Evolutionary conservation across 2,329 filamentous ascomycete species (phyloP), one percentile per base, ranked within the genome.

Genomic region (Daldinia sp.): DNA sequence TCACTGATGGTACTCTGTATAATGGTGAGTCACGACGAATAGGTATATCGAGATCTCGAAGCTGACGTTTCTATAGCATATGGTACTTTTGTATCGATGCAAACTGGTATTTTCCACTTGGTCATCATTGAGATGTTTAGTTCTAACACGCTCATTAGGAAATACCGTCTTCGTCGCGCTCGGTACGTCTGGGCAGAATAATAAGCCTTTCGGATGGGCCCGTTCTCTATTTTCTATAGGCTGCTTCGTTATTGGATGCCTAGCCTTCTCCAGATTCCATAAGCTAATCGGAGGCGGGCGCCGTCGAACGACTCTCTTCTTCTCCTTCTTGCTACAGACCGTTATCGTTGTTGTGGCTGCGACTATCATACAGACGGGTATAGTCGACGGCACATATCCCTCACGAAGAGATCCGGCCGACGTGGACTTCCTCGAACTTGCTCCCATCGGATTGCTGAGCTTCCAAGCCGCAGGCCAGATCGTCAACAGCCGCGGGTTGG

Each of bases 391-490:
- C 3, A 70, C 65, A 18, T 76, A 77, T 56, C 76, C 75, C 20
- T 75, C 75, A n/a, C 65, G 41, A 23, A 70, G 72, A 53, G 69
- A 74, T 50, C 71, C 73, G 0, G 15, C 28, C 5, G 71, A 74
- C 15, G 71, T 76, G 51, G 71, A 77, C 68, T 77, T 77, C 51
- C 59, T 58, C 1, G 75, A 75, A 55, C 71, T 78, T 15, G 73
- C 63, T n/a, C 74, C 75, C 23, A 71, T 87, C 3, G 83, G 78
- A 4, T 80, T 86, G 65, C 79, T 90, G 7, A 86, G 86, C 0
- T 86, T 88, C 70, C 85, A 87, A 72, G 83, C 82, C 35, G 86
- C 85, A 6, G 85, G 86, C 50, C 85, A 88, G 76, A 87, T 88
- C 69, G 85, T 86, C 30, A 83, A 82, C 42, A 84, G 81, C 28